These are phyloP conservation scores for Ceratobasidium sp. DNA, from an alignment of 1,284 basidiomycete species.

Conservation along the genomic window DNA sequence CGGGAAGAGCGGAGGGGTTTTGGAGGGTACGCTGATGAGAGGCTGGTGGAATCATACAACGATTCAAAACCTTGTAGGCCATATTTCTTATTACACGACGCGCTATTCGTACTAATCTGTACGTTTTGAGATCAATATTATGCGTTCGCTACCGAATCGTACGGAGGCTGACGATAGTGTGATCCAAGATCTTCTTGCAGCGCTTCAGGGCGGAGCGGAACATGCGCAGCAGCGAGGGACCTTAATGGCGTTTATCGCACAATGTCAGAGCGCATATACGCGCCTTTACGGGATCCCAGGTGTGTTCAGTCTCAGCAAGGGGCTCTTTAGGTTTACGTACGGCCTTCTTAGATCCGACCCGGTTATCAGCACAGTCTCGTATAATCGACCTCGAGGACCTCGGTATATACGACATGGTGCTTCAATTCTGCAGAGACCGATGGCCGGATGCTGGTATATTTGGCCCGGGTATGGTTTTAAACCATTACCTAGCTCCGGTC, in stretches of 20 bases:
- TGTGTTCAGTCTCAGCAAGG: neutral
- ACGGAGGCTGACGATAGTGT: neutral
- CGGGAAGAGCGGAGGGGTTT: neutral
- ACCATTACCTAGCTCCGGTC: conserved; percentile 9
- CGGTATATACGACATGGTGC: conserved; percentile 9
- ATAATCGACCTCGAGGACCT: neutral
- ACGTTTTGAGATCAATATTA: neutral
- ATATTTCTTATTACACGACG: neutral
- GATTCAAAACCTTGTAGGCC: conserved; percentile 18
- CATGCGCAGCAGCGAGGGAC: conserved; percentile 18
- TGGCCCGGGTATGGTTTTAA: conserved; percentile 7
- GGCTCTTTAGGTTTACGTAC: neutral
- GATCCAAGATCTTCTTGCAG: neutral
- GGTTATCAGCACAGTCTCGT: conserved; percentile 12
- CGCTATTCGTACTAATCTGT: neutral
- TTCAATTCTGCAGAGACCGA: conserved; percentile 14
- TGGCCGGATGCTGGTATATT: conserved; percentile 41
- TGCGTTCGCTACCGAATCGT: neutral
- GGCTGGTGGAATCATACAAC: conserved; percentile 16
- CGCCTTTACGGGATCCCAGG: conserved; percentile 4
- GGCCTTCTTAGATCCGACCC: neutral
- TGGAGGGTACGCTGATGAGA: conserved; percentile 18
- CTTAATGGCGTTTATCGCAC: conserved; percentile 13
- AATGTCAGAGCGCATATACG: conserved; percentile 10
- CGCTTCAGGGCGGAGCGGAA: conserved; percentile 2